Base-by-base conservation (phyloP, 2,329 filamentous ascomycete genomes). In the Rachicladosporium sp. region DNA sequence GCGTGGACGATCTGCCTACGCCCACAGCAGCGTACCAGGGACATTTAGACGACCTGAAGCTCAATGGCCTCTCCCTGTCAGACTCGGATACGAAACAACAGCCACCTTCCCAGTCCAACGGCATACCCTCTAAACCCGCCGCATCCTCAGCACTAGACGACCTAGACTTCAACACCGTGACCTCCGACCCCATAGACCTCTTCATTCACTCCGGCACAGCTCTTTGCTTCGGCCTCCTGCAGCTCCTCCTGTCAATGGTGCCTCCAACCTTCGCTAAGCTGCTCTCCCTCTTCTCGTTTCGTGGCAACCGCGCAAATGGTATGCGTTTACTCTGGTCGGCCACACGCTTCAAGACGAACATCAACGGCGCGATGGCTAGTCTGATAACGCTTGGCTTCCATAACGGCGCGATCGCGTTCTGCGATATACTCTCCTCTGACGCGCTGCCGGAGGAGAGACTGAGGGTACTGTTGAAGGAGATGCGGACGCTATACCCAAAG, bases 201-300 rank as follows among this genome's bases (percentile, higher is more conserved):
- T 98, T 95, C 56, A 79, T 95, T 30, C 86, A 94, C 58, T 88
- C 85, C 0, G 89, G 87, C 7, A 76, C 80, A 4, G 91, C 83
- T 55, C 80, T 95, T 60, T 94, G 87, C 60, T 95, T 88, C 52
- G 91, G 91, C 3, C 73, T 93, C 27, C 65, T 96, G 1, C 71
- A 93, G 10, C 70, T 96, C 1, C 70, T 96, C 39, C 78, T 96
- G n/a, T 93, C 86, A 9, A 82, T 96, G 66, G 78, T 96, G 1
- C 93, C 91, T 0, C 91, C 91, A 0, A 77, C 88, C 0, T 94
- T 96, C 59, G 81, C 76, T n/a, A 82, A 78, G 41, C 73, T 98
- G 1, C 70, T 96, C 3, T 84, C 80, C 43, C 80, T 96, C 32
- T 82, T 95, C 23, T 91, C 91, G 1, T 96, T 96, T 64, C 79